Base-by-base conservation (phyloP, 805 yeast species). In the Kazachstania bromeliacearum region DNA sequence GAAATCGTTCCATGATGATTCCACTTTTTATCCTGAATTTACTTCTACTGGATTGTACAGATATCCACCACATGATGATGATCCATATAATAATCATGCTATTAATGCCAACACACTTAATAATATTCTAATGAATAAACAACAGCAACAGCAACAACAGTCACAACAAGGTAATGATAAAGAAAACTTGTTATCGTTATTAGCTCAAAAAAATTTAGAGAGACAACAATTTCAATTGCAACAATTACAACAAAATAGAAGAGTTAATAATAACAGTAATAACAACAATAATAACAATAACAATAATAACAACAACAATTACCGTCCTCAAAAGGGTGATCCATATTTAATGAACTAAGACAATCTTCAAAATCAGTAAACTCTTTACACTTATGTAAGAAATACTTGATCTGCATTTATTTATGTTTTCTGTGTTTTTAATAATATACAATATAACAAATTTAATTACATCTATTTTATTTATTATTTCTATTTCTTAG, bases 1-100 rank as follows among this genome's bases (percentile, higher is more conserved):
- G 39, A 55, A 53, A 32, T 46, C 56, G 3, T 55, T 55, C 23
- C 39, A 42, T 26, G 58, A 53, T 41, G 60, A 55, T 35, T 44
- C 48, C 5, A 31, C 47, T 20, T 55, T 53, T 35, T 52, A 45
- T 36, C 55, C 57, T 12, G 58, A 55, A 13, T 32, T 37, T 17
- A 12, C 15, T 13, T 9, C 12, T 10, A 26, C 12, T 12, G 12
- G 25, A 8, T 8, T 22, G 25, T 22, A 22, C 25, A 22, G 25
- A 12, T 12, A 22, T 12, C 12, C 25, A 12, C 10, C 8, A 12
- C 25, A 22, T 22, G 28, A 17, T 16, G 14, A 29, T 28, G 29
- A 26, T 17, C 28, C 32, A 22, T 12, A 5, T 7, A 37, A 34
- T 24, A 37, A 23, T 15, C 24, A 19, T 22, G 24, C 28, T 7